Percentiles rank a stretch among this genome's conserved stretches.
Evolutionary conservation across 2,329 filamentous ascomycete species (phyloP).

Genomic region (Neodidymelliopsis sp.): DNA sequence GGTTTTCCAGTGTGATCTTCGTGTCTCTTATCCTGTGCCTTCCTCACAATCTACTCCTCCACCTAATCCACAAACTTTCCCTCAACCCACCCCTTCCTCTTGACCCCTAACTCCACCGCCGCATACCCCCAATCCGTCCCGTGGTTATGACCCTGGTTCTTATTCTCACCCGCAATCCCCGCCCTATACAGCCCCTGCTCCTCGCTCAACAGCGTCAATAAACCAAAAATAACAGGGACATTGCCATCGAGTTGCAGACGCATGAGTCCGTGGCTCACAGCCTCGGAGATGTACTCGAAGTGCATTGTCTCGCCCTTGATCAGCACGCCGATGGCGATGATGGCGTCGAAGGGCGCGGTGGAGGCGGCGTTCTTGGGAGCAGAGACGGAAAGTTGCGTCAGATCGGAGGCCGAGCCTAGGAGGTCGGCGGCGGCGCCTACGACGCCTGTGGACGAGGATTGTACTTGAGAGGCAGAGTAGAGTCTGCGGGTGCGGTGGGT

Average conservation of each 20-base stretch:
- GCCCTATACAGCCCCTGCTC: slow-evolving; percentile 87
- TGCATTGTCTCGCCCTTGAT: slow-evolving; percentile 99
- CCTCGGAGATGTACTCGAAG: slow-evolving; percentile 97
- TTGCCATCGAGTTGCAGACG: slow-evolving; percentile 88
- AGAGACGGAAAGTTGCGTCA: slow-evolving; percentile 43
- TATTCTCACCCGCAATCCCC: slow-evolving; percentile 64
- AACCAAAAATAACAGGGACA: slow-evolving; percentile 88
- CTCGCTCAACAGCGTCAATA: slow-evolving; percentile 87
- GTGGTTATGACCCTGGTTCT: slow-evolving; percentile 78
- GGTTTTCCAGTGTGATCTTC: too few species aligned
- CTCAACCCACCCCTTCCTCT: slow-evolving; percentile 82
- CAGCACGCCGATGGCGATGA: slow-evolving; percentile 93
- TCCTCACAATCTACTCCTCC: too few species aligned
- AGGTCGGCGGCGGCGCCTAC: slow-evolving; percentile 76
- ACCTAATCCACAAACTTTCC: slow-evolving; percentile 64
- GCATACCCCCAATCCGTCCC: slow-evolving; percentile 95
- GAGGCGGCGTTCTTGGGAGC: slow-evolving; percentile 39
- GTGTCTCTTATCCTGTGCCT: too few species aligned
- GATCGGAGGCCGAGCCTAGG: slow-evolving; percentile 73
- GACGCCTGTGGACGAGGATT: slow-evolving; percentile 67
- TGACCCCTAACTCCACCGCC: slow-evolving; percentile 91
- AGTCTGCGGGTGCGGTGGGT: slow-evolving; percentile 64
- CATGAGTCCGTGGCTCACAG: slow-evolving; percentile 92
- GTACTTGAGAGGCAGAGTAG: slow-evolving; percentile 85
- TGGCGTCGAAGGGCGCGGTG: slow-evolving; percentile 78